phyloP scores from a whole-genome alignment of 2,329 filamentous ascomycete genomes.

The Epichloe typhina region DNA sequence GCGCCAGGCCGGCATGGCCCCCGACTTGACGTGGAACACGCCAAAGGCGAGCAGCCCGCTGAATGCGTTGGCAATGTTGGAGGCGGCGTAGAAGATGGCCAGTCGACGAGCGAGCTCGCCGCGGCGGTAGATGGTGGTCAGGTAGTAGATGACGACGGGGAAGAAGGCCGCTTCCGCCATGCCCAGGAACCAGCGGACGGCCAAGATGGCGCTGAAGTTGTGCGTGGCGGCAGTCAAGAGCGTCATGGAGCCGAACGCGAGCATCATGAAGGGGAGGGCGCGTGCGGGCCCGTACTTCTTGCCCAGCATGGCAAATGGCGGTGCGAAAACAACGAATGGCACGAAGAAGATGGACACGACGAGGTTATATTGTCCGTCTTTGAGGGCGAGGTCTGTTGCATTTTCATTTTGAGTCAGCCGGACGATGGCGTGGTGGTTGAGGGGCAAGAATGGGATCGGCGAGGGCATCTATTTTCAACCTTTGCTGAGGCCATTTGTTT shows the following conservation, averaged over 20 bases:
- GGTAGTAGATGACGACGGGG: constrained; percentile 39
- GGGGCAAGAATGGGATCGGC: not conserved
- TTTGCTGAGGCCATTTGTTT: constrained; percentile 34
- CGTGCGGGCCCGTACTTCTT: constrained; percentile 57
- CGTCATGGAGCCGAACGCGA: constrained; percentile 55
- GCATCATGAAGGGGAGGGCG: constrained; percentile 60
- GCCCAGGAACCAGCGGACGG: constrained; percentile 39
- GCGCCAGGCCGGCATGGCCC: constrained; percentile 27
- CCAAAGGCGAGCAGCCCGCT: constrained; percentile 34
- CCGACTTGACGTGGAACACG: constrained; percentile 32
- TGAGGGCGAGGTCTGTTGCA: constrained; percentile 34
- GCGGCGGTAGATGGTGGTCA: constrained; percentile 37
- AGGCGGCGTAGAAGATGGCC: constrained; percentile 64
- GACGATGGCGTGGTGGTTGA: constrained; percentile 7
- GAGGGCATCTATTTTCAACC: constrained; percentile 7
- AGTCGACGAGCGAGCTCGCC: constrained; percentile 30
- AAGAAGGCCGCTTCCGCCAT: constrained; percentile 42
- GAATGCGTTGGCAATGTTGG: constrained; percentile 54
- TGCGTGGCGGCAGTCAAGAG: constrained; percentile 39
- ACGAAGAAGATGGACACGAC: constrained; percentile 63
- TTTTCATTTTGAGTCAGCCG: constrained; percentile 6
- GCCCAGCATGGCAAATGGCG: constrained; percentile 44
- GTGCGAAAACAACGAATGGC: constrained; percentile 60
- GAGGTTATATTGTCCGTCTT: constrained; percentile 53
- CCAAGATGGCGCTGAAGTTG: constrained; percentile 36